phyloP scores from a whole-genome alignment of 176 grass and related monocot genomes.

The Luzula sylvatica region DNA sequence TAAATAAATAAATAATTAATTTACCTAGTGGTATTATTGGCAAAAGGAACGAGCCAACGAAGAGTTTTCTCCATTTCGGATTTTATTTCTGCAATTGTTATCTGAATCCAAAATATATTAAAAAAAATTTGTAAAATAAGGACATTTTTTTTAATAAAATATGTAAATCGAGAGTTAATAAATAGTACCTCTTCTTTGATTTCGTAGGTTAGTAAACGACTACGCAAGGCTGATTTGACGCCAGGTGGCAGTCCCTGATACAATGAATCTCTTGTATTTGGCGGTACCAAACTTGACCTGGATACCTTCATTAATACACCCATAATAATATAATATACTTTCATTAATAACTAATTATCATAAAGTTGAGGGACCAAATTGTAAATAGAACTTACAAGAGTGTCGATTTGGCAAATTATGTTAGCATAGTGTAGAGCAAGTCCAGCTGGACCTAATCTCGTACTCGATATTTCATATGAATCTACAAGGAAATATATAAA shows the following conservation, averaged over 20 bases:
- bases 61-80: conserved; percentile 63
- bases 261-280: conserved; percentile 54
- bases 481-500: conserved; percentile 18
- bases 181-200: conserved; percentile 44
- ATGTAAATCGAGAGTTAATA: not conserved
- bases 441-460: conserved; percentile 82
- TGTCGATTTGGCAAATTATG: conserved; percentile 88
- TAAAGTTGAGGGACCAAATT: conserved; percentile 4
- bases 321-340: conserved; percentile 15
- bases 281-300: conserved; percentile 45
- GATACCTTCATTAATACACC: conserved; percentile 36
- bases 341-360: not conserved
- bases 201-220: conserved; percentile 27
- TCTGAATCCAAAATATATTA: conserved; percentile 19
- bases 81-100: conserved; percentile 45
- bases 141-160: not conserved
- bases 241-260: conserved; percentile 62
- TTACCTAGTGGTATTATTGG: conserved; percentile 77
- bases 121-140: not conserved
- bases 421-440: conserved; percentile 96
- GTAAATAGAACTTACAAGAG: conserved; percentile 64
- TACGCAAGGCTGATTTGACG: conserved; percentile 48
- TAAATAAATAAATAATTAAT: conserved; percentile 7
- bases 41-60: conserved; percentile 64
- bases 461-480: conserved; percentile 19